Percentiles rank a stretch among this genome's conserved stretches.
These are phyloP conservation scores for Dioscorea dumetorum DNA, from an alignment of 106 monocot genomes.

Conservation along the genomic window DNA sequence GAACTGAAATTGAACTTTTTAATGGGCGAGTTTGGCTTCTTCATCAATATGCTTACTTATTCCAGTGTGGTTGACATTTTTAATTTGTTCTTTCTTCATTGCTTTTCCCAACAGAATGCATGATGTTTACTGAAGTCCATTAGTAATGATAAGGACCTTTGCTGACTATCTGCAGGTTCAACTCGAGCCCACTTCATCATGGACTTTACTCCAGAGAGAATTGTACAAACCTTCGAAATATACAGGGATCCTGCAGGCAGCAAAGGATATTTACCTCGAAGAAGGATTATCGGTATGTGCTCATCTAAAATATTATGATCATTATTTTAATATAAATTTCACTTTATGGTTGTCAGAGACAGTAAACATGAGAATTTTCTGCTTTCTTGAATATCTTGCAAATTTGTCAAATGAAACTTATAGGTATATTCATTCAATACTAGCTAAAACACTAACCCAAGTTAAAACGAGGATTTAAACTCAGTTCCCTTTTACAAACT, in stretches of 20 bases:
- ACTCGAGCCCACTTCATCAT: constrained; percentile 81
- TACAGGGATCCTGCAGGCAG: constrained; percentile 78
- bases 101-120: background rate
- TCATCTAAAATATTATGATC: constrained; percentile 2
- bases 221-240: constrained; percentile 74
- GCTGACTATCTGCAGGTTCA: constrained; percentile 58
- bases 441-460: background rate
- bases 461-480: background rate
- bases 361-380: too few relatives aligned
- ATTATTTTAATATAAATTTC: background rate
- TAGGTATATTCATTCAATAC: background rate
- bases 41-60: background rate
- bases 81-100: background rate
- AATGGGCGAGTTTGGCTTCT: background rate
- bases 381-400: too few relatives aligned
- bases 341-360: too few relatives aligned
- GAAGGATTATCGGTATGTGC: constrained; percentile 71
- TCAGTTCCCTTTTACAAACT: too few relatives aligned
- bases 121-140: background rate
- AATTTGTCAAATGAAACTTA: too few relatives aligned
- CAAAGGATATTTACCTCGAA: constrained; percentile 81
- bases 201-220: constrained; percentile 42
- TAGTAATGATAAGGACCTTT: background rate
- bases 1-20: background rate
- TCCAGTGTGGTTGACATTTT: background rate